phyloP scores from a whole-genome alignment of 2,329 filamentous ascomycete genomes.

The Phaeosphaeria sp. region DNA sequence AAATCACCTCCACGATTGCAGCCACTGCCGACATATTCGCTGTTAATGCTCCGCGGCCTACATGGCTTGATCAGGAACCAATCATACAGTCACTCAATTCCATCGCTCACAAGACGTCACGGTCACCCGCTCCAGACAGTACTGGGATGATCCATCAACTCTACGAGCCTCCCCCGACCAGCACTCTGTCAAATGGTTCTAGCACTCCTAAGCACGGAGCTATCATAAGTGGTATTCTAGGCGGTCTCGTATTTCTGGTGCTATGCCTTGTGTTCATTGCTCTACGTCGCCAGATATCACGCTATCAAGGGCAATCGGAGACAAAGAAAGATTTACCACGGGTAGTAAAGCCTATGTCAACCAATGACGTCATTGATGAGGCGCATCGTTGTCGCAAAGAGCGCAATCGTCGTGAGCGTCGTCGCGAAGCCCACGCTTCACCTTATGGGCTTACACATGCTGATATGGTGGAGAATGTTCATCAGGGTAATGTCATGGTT shows the following conservation, averaged over 20 bases:
- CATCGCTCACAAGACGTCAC: not conserved
- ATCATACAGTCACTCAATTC: not conserved
- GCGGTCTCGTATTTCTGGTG: not conserved
- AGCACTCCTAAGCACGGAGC: not conserved
- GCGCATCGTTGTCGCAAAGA: not conserved
- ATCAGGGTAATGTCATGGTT: not conserved
- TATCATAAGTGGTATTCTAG: not conserved
- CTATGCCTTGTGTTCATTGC: not conserved
- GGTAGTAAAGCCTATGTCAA: not conserved
- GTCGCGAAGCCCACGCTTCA: not conserved
- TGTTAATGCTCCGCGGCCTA: not conserved
- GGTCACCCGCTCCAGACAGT: not conserved
- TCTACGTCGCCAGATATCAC: not conserved
- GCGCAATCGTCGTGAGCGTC: not conserved
- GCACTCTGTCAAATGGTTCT: not conserved
- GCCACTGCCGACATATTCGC: not conserved
- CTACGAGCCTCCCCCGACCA: not conserved
- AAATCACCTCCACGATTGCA: not conserved
- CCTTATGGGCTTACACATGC: not conserved
- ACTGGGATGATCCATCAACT: not conserved
- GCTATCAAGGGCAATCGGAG: not conserved
- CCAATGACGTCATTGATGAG: not conserved
- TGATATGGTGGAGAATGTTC: not conserved
- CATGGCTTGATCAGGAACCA: not conserved
- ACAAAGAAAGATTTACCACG: not conserved